Base-by-base conservation (phyloP, 306 rosid species). In the Adenanthera pavonina region DNA sequence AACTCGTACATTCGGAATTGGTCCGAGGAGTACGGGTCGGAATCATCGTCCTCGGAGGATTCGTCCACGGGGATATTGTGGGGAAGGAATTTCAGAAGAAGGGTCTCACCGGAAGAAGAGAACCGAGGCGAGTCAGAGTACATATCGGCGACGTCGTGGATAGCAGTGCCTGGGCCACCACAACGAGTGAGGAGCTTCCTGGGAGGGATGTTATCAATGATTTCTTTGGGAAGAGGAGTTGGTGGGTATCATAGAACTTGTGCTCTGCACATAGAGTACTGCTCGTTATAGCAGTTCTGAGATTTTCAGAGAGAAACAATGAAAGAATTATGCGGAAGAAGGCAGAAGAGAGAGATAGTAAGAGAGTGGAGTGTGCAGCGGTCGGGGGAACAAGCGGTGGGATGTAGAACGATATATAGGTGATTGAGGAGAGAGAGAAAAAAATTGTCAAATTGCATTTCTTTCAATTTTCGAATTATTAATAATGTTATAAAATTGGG, bases 1-100 rank as follows among this genome's bases (percentile, higher is more conserved):
- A 93, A 95, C 88, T 95, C 99, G 41, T 81, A 95, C 94, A 95
- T 95, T 4, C 97, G 89, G 83, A 95, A 95, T 44, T 89, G 85
- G 16, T 95, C 99, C 2, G 97, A 89, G 44, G 97, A 82, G 69
- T 89, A 93, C 0, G 94, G 97, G 74, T 91, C 93, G 1, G 70
- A 35, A 7, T 79, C 88, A 1, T 65, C 91, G 1, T 77, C 81
- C 6, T 43, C 86, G 1, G 61, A 85, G 3, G 79, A 85, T 6
- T 77, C 51, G 9, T 12, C 89, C 2, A 40, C 25, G 17, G 25
- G 8, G 25, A 57, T 76, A 81, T 85, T 88, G 84, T 74, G 82
- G 5, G 93, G 87, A 13, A 90, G 81, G 75, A 82, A 87, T 1
- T 81, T 89, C 51, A 80, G 92, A 8, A 90, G 47, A 14, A 90